A percentile compares a stretch with the other conserved stretches of the same genome.
phyloP scores from a whole-genome alignment of 23 red algal genomes.

The Gracilaria domingensis region DNA sequence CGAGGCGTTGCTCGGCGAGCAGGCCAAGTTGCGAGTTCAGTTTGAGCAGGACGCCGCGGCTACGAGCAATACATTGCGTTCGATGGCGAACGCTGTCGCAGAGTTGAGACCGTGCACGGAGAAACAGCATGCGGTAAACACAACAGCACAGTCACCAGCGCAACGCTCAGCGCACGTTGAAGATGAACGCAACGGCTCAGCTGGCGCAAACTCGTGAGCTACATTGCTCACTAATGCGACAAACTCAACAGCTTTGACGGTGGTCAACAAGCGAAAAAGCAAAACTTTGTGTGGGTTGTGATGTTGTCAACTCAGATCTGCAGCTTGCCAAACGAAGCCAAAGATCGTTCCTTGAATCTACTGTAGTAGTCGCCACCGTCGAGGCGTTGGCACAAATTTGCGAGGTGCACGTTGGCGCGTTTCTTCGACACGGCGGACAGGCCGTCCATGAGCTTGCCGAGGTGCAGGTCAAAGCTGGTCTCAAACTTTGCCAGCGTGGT shows the following conservation, averaged over 20 bases:
- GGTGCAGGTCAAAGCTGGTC: constrained; percentile 61
- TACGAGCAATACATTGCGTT: constrained; percentile 17
- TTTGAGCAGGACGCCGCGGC: constrained; percentile 55
- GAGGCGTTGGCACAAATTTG: constrained; percentile 60
- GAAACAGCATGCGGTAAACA: background rate
- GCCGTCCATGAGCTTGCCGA: constrained; percentile 57
- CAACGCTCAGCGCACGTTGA: background rate
- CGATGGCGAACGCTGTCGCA: constrained; percentile 41
- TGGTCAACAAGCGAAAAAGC: background rate
- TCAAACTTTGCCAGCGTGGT: constrained; percentile 59
- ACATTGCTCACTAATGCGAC: too few species aligned
- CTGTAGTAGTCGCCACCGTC: constrained; percentile 60
- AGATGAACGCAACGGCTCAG: background rate
- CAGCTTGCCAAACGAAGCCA: constrained; percentile 52
- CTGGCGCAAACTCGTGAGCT: background rate
- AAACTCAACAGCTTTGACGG: too few species aligned
- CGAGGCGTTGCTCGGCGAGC: constrained; percentile 38
- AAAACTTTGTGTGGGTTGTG: background rate
- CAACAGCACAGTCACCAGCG: background rate
- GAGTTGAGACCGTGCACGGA: too few species aligned
- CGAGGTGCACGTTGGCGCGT: constrained; percentile 56
- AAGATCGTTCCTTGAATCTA: constrained; percentile 44
- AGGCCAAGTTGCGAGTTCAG: constrained; percentile 28
- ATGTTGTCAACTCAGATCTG: background rate
- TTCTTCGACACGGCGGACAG: constrained; percentile 51